Percentiles rank a stretch among this genome's conserved stretches.
Conservation (phyloP, 768 basidiomycete species). For the Hypsizygus marmoreus region DNA sequence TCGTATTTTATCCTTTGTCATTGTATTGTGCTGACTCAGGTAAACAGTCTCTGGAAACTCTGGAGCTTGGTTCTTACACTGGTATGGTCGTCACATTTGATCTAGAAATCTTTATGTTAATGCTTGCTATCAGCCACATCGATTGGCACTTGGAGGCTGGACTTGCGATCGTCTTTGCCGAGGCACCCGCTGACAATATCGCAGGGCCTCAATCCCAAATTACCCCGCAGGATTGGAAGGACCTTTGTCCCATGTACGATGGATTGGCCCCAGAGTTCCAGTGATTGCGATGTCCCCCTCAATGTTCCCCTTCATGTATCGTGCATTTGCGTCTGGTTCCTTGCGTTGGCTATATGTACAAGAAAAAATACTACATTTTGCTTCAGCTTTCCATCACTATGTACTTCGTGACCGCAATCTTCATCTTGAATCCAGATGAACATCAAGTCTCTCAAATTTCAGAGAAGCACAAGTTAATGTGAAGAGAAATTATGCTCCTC, state of each 20-base stretch:
- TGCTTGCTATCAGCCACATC: slow-evolving; percentile 26
- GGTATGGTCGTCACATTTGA: slow-evolving; percentile 20
- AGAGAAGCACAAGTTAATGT: too few species aligned
- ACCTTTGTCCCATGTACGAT: slow-evolving; percentile 30
- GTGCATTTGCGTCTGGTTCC: too few species aligned
- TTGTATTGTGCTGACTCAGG: neutral
- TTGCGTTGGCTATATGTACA: too few species aligned
- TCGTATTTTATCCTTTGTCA: neutral
- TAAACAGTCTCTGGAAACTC: slow-evolving; percentile 48
- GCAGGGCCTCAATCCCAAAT: slow-evolving; percentile 31
- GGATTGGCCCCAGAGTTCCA: slow-evolving; percentile 27
- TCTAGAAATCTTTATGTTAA: neutral
- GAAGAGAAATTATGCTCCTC: too few species aligned
- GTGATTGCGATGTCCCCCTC: slow-evolving; percentile 18
- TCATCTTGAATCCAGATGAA: too few species aligned
- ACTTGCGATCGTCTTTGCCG: slow-evolving; percentile 35
- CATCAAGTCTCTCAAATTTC: too few species aligned
- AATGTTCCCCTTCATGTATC: too few species aligned
- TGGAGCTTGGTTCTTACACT: slow-evolving; percentile 58
- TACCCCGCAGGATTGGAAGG: slow-evolving; percentile 30
- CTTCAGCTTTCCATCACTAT: too few species aligned
- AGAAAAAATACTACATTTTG: too few species aligned
- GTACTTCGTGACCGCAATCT: too few species aligned
- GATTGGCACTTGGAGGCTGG: slow-evolving; percentile 40
- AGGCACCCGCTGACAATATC: slow-evolving; percentile 27